phyloP scores from a whole-genome alignment of 2,329 filamentous ascomycete species.

The Basipetospora chlamydospora region DNA sequence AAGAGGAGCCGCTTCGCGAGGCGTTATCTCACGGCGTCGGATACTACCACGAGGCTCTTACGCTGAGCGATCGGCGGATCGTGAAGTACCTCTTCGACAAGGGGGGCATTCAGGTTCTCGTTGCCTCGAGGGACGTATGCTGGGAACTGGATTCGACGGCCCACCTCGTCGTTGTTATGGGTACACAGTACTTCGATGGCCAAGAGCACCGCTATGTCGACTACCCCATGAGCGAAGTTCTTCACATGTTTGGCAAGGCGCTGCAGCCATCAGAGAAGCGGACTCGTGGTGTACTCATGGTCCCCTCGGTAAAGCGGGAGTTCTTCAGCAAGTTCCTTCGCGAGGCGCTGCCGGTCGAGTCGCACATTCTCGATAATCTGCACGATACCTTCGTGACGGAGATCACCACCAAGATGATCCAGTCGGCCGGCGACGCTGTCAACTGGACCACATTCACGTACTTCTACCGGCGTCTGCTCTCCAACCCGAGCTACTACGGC shows the following conservation, averaged over 20 bases:
- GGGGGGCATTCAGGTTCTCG: constrained; percentile 75
- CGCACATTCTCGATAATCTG: constrained; percentile 78
- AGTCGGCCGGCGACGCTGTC: constrained; percentile 90
- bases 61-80: constrained; percentile 77
- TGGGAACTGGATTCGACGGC: constrained; percentile 87
- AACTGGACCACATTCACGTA: constrained; percentile 99
- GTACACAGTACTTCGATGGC: constrained; percentile 93
- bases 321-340: constrained; percentile 99
- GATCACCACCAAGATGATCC: constrained; percentile 89
- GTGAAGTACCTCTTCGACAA: constrained; percentile 84
- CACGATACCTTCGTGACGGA: constrained; percentile 96
- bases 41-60: constrained; percentile 93
- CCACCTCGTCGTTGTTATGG: constrained; percentile 91
- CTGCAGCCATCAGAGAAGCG: constrained; percentile 67
- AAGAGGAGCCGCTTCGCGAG: constrained; percentile 77
- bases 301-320: constrained; percentile 83
- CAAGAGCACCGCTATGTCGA: constrained; percentile 95
- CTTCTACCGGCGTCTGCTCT: constrained; percentile 87
- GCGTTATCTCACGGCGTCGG: constrained; percentile 87
- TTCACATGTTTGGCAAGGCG: constrained; percentile 97
- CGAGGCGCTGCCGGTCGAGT: constrained; percentile 90
- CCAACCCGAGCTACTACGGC: constrained; percentile 94
- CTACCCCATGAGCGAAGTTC: constrained; percentile 81
- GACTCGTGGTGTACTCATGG: constrained; percentile 88
- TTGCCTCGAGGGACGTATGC: constrained; percentile 70